These are phyloP conservation scores for Trichoderma cornu-damae DNA, from an alignment of 2,329 filamentous ascomycete genomes.

Conservation along the genomic window DNA sequence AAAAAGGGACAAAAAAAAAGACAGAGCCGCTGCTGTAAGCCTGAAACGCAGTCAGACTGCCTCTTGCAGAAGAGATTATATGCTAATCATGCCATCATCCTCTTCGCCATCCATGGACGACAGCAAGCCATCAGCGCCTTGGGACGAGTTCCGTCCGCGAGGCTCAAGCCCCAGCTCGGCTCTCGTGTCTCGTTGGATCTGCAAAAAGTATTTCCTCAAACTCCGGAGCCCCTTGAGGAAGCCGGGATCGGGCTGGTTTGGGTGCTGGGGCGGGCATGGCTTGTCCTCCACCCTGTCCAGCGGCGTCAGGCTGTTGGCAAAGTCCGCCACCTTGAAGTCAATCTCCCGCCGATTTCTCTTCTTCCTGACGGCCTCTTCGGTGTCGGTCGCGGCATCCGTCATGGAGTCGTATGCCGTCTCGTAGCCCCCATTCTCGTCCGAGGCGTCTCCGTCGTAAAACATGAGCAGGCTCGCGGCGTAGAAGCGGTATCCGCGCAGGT, in stretches of 20 bases:
- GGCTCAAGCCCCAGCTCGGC: constrained; percentile 45
- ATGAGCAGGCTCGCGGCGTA: constrained; percentile 93
- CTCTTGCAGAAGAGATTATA: constrained; percentile 22
- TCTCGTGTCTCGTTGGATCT: constrained; percentile 74
- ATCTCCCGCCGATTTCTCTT: constrained; percentile 57
- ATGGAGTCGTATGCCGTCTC: constrained; percentile 53
- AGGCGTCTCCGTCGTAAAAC: constrained; percentile 84
- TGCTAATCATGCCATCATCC: constrained; percentile 33
- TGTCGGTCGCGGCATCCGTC: constrained; percentile 54
- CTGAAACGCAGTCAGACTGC: background rate
- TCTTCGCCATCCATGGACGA: constrained; percentile 26
- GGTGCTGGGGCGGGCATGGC: constrained; percentile 75
- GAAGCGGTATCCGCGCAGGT: constrained; percentile 80
- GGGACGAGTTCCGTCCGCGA: constrained; percentile 24
- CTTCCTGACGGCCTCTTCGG: constrained; percentile 48
- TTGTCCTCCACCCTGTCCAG: constrained; percentile 62
- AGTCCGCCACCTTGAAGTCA: constrained; percentile 96
- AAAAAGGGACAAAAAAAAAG: background rate
- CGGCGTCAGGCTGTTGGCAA: constrained; percentile 93
- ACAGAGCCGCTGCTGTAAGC: background rate
- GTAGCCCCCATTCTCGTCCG: constrained; percentile 43
- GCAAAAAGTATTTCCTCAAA: constrained; percentile 76
- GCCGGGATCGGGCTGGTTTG: constrained; percentile 75
- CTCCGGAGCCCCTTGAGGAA: constrained; percentile 81
- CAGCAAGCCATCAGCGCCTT: constrained; percentile 12